These are phyloP conservation scores for Calonectria leucothoes DNA, from an alignment of 2,329 filamentous ascomycete genomes.

Conservation along the genomic window DNA sequence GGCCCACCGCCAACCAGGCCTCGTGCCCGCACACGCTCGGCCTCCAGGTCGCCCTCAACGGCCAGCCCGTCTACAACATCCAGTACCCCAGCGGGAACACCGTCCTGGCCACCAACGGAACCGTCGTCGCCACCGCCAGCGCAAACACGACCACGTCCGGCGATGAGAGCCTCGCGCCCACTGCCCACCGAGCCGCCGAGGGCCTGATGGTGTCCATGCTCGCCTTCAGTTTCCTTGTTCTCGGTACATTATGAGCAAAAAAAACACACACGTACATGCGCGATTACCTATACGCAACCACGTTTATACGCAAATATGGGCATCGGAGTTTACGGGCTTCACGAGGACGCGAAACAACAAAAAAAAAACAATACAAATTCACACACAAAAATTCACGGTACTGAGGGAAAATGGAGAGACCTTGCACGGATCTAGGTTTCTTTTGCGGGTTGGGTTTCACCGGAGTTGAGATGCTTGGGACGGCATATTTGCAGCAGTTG, in stretches of 20 bases:
- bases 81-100: constrained; percentile 57
- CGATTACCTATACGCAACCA: background rate
- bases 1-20: constrained; percentile 57
- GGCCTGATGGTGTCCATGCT: constrained; percentile 29
- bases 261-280: background rate
- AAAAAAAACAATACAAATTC: background rate
- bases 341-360: background rate
- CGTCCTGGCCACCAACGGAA: constrained; percentile 48
- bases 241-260: constrained; percentile 18
- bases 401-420: background rate
- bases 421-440: background rate
- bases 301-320: background rate
- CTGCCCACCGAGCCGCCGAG: constrained; percentile 12
- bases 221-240: constrained; percentile 18
- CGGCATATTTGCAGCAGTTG: constrained; percentile 26
- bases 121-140: background rate
- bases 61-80: constrained; percentile 59
- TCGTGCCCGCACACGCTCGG: constrained; percentile 57
- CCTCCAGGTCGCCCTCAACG: constrained; percentile 46
- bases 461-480: constrained; percentile 20
- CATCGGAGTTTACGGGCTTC: background rate
- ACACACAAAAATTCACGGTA: background rate
- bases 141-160: constrained; percentile 4
- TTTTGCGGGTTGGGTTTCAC: background rate
- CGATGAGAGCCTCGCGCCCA: constrained; percentile 10